Conservation (phyloP, 140 eudicot species). For the Cichorium intybus region DNA sequence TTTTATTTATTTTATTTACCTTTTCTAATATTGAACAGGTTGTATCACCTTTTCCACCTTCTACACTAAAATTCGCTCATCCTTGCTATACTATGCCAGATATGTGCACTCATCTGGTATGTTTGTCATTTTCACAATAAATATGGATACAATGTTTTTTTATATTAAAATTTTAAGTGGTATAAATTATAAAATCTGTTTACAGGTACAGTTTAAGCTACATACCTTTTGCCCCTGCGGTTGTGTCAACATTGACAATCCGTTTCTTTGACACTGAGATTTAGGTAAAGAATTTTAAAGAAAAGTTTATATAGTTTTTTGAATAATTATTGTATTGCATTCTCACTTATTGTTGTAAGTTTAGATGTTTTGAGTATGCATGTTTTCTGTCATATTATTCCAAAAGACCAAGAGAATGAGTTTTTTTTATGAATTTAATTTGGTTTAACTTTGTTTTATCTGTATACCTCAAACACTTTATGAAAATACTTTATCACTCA, state of each 20-base stretch:
- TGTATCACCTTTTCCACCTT: too few relatives aligned
- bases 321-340: not conserved
- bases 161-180: constrained; percentile 2
- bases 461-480: too few relatives aligned
- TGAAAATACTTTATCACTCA: too few relatives aligned
- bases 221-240: constrained; percentile 82
- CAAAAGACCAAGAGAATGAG: too few relatives aligned
- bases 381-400: too few relatives aligned
- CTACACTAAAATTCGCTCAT: too few relatives aligned
- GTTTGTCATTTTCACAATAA: constrained; percentile 24
- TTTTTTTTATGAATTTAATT: too few relatives aligned
- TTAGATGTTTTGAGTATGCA: not conserved
- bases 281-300: constrained; percentile 20
- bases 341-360: not conserved
- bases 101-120: constrained; percentile 86
- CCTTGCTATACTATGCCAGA: constrained; percentile 79
- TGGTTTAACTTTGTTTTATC: too few relatives aligned
- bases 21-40: too few relatives aligned
- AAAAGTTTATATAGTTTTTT: constrained; percentile 11
- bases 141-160: not conserved
- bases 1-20: too few relatives aligned
- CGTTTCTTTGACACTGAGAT: constrained; percentile 88
- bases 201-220: constrained; percentile 97
- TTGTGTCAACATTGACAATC: constrained; percentile 67
- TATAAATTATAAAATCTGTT: constrained; percentile 21